Percentiles rank a stretch among this genome's conserved stretches.
phyloP scores from a whole-genome alignment of 768 basidiomycete species.

The Serendipita sp. region DNA sequence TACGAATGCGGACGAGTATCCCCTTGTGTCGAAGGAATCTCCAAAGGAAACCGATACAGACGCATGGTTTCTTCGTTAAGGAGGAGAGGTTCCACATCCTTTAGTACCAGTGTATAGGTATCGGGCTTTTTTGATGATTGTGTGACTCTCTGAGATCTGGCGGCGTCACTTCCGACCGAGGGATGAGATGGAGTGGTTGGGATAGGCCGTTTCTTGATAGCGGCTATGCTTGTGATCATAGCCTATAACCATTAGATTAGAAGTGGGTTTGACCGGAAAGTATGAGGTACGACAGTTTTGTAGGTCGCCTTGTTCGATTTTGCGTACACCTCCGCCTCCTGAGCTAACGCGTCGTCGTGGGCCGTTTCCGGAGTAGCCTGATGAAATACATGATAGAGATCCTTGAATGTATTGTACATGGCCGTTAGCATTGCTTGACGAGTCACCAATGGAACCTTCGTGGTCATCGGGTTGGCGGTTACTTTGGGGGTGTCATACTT shows the following conservation, averaged over 20 bases:
- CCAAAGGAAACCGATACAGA: constrained; percentile 54
- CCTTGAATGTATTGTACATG: constrained; percentile 54
- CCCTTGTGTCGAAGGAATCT: constrained; percentile 51
- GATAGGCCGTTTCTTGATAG: constrained; percentile 34
- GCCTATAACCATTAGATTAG: constrained; percentile 23
- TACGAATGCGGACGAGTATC: constrained; percentile 46
- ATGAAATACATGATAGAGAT: constrained; percentile 46
- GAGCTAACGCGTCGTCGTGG: constrained; percentile 60
- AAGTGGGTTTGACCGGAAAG: constrained; percentile 16
- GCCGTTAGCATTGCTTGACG: constrained; percentile 59
- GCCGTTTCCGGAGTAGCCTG: constrained; percentile 45
- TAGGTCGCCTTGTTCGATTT: constrained; percentile 66
- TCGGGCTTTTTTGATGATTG: constrained; percentile 43
- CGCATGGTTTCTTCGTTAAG: constrained; percentile 41
- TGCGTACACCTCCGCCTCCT: constrained; percentile 67
- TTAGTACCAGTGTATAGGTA: constrained; percentile 36
- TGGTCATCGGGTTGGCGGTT: constrained; percentile 47
- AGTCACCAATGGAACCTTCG: constrained; percentile 55
- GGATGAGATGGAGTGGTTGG: constrained; percentile 47
- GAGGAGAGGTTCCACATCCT: constrained; percentile 36
- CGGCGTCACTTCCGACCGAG: constrained; percentile 63
- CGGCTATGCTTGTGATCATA: constrained; percentile 34
- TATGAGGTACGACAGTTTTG: constrained; percentile 50
- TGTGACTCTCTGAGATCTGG: background rate
- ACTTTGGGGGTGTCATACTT: constrained; percentile 35